These are phyloP conservation scores for Fusarium papillatum DNA, from an alignment of 2,329 filamentous ascomycete genomes.

Conservation along the genomic window DNA sequence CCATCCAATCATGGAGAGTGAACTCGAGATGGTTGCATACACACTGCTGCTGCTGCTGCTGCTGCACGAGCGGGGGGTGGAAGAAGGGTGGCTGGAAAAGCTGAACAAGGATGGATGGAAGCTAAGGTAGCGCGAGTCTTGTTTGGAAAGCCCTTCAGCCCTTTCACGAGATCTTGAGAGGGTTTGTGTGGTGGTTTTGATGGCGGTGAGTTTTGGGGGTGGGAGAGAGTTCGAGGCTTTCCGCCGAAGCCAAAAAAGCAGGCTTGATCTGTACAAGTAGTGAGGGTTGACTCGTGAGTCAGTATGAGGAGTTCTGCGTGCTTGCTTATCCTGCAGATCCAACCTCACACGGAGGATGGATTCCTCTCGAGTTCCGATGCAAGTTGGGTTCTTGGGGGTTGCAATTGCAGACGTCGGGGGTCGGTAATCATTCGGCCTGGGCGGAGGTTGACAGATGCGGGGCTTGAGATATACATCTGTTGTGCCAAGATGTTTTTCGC, in stretches of 20 bases:
- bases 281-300: background rate
- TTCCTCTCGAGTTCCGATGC: background rate
- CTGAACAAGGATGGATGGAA: conserved; percentile 6
- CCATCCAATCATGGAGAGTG: conserved; percentile 30
- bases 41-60: conserved; percentile 24
- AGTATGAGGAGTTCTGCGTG: background rate
- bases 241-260: background rate
- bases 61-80: conserved; percentile 33
- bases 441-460: conserved; percentile 2
- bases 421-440: background rate
- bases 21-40: conserved; percentile 26
- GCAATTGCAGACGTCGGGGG: background rate
- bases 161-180: background rate
- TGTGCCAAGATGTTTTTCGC: background rate
- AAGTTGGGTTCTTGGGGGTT: background rate
- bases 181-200: background rate
- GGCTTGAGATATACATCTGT: background rate
- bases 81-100: conserved; percentile 29
- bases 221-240: background rate
- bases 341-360: background rate
- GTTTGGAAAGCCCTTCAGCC: conserved; percentile 11
- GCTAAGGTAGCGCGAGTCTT: conserved; percentile 3
- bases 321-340: conserved; percentile 4
- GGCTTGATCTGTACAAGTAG: background rate
- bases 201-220: background rate